Percentiles rank a stretch among this genome's conserved stretches.
Conservation (phyloP, 2,329 filamentous ascomycete species). For the Monilinia polystroma region DNA sequence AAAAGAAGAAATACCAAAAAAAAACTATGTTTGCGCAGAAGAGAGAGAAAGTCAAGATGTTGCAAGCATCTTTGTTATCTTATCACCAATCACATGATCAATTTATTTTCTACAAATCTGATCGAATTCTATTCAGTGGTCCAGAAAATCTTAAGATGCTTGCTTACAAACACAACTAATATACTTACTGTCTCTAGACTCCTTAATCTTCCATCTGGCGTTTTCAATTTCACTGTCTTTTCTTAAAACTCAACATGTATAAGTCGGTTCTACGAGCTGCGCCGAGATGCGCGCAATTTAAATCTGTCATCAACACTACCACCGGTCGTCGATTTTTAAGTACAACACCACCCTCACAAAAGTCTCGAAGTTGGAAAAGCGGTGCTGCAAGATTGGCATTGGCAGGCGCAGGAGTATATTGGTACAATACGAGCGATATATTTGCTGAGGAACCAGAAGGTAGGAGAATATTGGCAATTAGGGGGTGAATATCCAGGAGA, state of each 20-base stretch:
- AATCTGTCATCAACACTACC: conserved; percentile 25
- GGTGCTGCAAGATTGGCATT: conserved; percentile 70
- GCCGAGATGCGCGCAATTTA: conserved; percentile 32
- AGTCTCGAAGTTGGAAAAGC: conserved; percentile 80
- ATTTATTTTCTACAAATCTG: not conserved
- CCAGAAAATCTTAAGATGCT: conserved; percentile 31
- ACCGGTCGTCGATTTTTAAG: conserved; percentile 52
- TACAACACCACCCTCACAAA: conserved; percentile 58
- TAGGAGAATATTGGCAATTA: conserved; percentile 48
- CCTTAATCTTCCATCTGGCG: conserved; percentile 32
- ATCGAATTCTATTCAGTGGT: not conserved
- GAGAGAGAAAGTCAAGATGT: not conserved
- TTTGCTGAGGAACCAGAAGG: conserved; percentile 81
- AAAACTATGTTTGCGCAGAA: not conserved
- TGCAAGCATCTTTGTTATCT: conserved; percentile 14
- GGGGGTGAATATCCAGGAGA: not conserved
- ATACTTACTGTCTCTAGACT: conserved; percentile 7
- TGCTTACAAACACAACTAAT: conserved; percentile 35
- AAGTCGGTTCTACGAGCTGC: conserved; percentile 34
- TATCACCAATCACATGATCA: conserved; percentile 13
- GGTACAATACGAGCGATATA: conserved; percentile 84
- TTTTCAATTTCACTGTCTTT: conserved; percentile 23
- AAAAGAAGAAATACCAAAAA: not conserved
- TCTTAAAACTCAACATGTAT: conserved; percentile 31
- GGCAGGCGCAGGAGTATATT: conserved; percentile 78